phyloP scores from a whole-genome alignment of 1,284 basidiomycete species.

The Ustilago nuda region DNA sequence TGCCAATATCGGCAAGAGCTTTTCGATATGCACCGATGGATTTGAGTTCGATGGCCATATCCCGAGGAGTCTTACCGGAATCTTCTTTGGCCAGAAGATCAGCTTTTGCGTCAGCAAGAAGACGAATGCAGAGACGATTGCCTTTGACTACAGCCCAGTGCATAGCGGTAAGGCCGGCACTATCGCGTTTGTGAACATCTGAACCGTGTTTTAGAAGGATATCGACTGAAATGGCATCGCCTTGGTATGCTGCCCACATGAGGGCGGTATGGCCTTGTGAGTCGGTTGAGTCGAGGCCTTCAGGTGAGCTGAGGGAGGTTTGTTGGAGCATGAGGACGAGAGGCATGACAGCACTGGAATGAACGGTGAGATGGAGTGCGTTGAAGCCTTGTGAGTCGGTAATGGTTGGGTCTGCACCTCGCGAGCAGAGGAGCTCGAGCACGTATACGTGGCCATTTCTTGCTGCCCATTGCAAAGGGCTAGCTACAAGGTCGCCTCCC shows the following conservation, averaged over 20 bases:
- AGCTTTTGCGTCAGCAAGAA: conserved; percentile 85
- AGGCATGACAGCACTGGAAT: conserved; percentile 93
- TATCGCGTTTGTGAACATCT: conserved; percentile 80
- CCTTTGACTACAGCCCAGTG: conserved; percentile 99
- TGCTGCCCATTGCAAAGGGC: conserved; percentile 97
- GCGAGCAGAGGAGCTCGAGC: conserved; percentile 86
- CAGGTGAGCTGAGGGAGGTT: conserved; percentile 74
- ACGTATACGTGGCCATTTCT: conserved; percentile 93
- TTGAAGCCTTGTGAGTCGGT: conserved; percentile 96
- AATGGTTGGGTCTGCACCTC: conserved; percentile 92
- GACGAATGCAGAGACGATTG: conserved; percentile 83
- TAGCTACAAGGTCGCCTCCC: conserved; percentile 94
- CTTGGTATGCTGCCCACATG: conserved; percentile 99
- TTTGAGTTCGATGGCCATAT: conserved; percentile 90
- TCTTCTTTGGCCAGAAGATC: conserved; percentile 84
- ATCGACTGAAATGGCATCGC: conserved; percentile 93
- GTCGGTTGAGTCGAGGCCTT: conserved; percentile 72
- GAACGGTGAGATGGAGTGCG: conserved; percentile 91
- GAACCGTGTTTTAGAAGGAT: conserved; percentile 89
- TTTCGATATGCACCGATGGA: conserved; percentile 86
- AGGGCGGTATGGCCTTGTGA: conserved; percentile 91
- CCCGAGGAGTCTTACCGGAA: conserved; percentile 86
- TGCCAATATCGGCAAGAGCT: conserved; percentile 82
- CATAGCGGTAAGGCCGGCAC: conserved; percentile 85
- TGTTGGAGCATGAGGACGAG: conserved; percentile 84